phyloP scores from a whole-genome alignment of 2,329 filamentous ascomycete species.

The Ceratocystis ficicola region DNA sequence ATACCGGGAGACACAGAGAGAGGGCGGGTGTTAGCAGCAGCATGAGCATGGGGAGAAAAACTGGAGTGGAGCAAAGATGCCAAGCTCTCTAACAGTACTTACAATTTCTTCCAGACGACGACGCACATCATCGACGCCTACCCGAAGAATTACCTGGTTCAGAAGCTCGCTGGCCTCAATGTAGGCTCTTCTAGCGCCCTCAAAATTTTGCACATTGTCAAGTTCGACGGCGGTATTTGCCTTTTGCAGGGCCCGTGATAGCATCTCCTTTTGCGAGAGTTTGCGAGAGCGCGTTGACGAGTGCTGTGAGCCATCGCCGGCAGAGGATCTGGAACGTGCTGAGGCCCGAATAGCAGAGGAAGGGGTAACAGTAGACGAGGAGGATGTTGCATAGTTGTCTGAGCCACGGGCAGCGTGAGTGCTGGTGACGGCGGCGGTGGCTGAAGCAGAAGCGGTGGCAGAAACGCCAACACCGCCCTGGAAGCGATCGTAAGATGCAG shows the following conservation, averaged over 20 bases:
- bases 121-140: conserved; percentile 72
- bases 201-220: conserved; percentile 91
- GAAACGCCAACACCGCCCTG: conserved; percentile 5
- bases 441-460: neutral
- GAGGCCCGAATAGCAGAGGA: neutral
- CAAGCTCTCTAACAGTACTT: conserved; percentile 34
- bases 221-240: conserved; percentile 91
- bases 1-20: neutral
- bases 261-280: conserved; percentile 81
- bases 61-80: too few species aligned
- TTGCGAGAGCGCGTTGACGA: conserved; percentile 18
- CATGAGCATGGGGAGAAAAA: neutral
- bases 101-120: conserved; percentile 89
- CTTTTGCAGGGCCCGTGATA: conserved; percentile 89
- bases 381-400: neutral
- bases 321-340: neutral
- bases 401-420: neutral
- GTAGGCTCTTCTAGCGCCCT: conserved; percentile 82
- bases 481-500: conserved; percentile 20
- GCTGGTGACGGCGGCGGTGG: neutral
- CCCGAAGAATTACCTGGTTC: conserved; percentile 75
- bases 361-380: neutral
- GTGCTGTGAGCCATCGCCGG: conserved; percentile 11
- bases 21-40: neutral
- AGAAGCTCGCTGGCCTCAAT: conserved; percentile 79